Evolutionary conservation across 176 grass and related monocot genomes (phyloP), one percentile per base, ranked within the genome.

Genomic region (Hyparrhenia diplandra): DNA sequence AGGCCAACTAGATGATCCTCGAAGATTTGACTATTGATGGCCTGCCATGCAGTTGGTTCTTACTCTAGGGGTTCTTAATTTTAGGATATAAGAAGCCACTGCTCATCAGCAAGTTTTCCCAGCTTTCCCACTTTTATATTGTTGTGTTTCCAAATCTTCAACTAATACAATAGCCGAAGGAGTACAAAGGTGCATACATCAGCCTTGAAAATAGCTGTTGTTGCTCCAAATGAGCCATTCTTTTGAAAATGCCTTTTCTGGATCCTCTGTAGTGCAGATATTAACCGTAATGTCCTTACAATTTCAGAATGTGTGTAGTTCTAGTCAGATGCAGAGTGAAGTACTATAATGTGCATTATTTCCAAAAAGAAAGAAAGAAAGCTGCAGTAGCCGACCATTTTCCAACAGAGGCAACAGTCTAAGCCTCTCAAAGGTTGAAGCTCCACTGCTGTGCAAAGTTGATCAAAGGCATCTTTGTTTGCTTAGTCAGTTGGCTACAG

Each of bases 381-480:
- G 25, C 11, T 52, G 37, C 39, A 71, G 14, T 46, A n/a, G 27
- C 45, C 32, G 29, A 35, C 45, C 28, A 57, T 57, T 23, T 51
- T 51, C 1, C 6, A 72, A 25, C 37, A 43, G 25, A 40, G n/a
- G n/a, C n/a, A n/a, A n/a, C 39, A 45, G 27, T 32, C 31, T 32
- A 32, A 32, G 31, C 2, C 31, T 32, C 31, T 2, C 31, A 32
- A 32, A 40, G 17, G 32, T 2, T 75, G 34, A 18, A 57, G 54
- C 63, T 77, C 51, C 30, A 41, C 6, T 64, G 25, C 25, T 79
- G 42, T 60, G 47, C 40, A 79, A 60, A 87, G 72, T 66, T 70
- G 21, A 32, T 79, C 21, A 46, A 39, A 74, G 57, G 69, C 79
- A 88, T 75, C n/a, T 74, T 23, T 5, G 30, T 68, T 88, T 88